A percentile compares a stretch with the other conserved stretches of the same genome.
Evolutionary conservation across 208 protist species (phyloP).

Genomic region (Leishmania tarentolae): DNA sequence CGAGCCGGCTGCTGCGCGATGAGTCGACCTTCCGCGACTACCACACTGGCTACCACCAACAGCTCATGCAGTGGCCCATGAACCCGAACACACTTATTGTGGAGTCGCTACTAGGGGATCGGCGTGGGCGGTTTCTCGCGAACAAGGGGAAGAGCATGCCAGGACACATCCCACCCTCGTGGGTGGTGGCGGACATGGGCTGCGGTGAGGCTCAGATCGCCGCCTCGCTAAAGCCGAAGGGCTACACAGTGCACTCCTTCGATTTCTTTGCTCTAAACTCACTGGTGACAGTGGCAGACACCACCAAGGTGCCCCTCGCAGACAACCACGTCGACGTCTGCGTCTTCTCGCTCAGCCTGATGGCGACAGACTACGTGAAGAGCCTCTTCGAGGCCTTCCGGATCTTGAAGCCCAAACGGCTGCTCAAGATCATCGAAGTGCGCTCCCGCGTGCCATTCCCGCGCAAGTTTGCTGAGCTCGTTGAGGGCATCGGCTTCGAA

Average conservation of each 20-base stretch:
- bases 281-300: conserved; percentile 91
- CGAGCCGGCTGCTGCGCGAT: conserved; percentile 79
- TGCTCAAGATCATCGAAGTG: conserved; percentile 94
- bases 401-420: conserved; percentile 84
- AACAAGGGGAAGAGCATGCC: conserved; percentile 88
- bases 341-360: conserved; percentile 95
- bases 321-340: conserved; percentile 86
- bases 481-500: conserved; percentile 88
- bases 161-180: conserved; percentile 73
- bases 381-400: conserved; percentile 93
- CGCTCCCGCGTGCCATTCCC: conserved; percentile 88
- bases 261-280: conserved; percentile 85
- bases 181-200: conserved; percentile 95
- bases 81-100: conserved; percentile 93
- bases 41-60: conserved; percentile 92
- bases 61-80: conserved; percentile 93
- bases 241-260: conserved; percentile 95
- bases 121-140: conserved; percentile 72
- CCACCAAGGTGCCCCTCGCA: conserved; percentile 83
- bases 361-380: conserved; percentile 95
- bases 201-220: conserved; percentile 95
- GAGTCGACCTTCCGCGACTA: conserved; percentile 86
- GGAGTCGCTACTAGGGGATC: conserved; percentile 71
- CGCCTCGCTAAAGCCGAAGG: conserved; percentile 58
- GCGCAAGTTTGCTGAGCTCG: conserved; percentile 72